These are phyloP conservation scores for Hydnomerulius pinastri DNA, from an alignment of 768 basidiomycete genomes.

Conservation along the genomic window DNA sequence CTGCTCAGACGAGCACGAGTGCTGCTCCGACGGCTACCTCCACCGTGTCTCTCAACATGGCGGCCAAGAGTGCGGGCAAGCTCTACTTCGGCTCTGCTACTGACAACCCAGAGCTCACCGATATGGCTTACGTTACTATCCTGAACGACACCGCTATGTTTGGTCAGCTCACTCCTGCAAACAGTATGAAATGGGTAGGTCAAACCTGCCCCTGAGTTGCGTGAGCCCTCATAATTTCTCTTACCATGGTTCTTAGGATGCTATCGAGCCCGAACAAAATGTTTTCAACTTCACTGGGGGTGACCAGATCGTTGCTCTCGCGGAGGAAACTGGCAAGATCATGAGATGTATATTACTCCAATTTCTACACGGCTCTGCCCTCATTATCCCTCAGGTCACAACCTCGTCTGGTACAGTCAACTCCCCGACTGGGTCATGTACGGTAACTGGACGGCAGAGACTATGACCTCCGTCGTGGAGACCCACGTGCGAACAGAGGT, in stretches of 20 bases:
- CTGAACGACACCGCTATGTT: conserved; percentile 14
- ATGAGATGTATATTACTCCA: conserved; percentile 14
- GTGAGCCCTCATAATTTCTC: neutral
- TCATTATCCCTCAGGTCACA: conserved; percentile 15
- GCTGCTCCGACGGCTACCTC: conserved; percentile 1
- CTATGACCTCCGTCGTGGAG: conserved; percentile 16
- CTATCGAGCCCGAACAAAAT: conserved; percentile 25
- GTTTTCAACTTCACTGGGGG: conserved; percentile 23
- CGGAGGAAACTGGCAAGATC: conserved; percentile 18
- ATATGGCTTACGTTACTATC: conserved; percentile 23
- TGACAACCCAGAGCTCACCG: conserved; percentile 46
- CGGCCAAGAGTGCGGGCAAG: conserved; percentile 43
- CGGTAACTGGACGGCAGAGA: conserved; percentile 12
- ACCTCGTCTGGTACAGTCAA: conserved; percentile 19
- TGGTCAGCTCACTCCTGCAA: conserved; percentile 20
- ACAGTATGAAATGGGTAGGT: conserved; percentile 24
- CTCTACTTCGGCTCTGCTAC: conserved; percentile 51
- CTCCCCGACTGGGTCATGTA: conserved; percentile 18
- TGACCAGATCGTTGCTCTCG: conserved; percentile 22
- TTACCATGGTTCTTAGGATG: conserved; percentile 7
- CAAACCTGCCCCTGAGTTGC: neutral
- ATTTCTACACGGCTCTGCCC: neutral
- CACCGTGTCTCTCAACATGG: conserved; percentile 30
- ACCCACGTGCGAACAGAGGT: conserved; percentile 21
- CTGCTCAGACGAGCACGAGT: conserved; percentile 2